Base-by-base conservation (phyloP, 2,329 filamentous ascomycete genomes). In the Fusarium papillatum region DNA sequence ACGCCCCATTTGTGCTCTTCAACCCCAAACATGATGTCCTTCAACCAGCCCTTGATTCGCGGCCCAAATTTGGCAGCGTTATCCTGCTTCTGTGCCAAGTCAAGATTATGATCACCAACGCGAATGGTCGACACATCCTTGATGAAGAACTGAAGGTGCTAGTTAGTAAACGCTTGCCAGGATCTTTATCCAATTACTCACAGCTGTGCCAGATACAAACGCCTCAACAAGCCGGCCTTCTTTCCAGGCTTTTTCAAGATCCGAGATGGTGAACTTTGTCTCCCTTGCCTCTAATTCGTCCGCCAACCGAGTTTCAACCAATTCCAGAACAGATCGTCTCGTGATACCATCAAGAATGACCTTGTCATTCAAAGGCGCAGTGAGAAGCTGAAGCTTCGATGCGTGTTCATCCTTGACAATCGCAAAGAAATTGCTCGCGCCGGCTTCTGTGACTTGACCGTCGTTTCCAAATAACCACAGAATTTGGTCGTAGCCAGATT, bases 261-360 rank as follows among this genome's bases (percentile, higher is more conserved):
- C 92, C 17, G 84, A 80, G 84, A 94, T 93, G 3, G 87, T 91
- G 81, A 91, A 92, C 46, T 88, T 87, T 64, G 88, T 85, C 86
- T 94, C 70, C 7, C 14, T 41, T 7, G 46, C 29, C 2, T 38
- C 41, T 2, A 72, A 2, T 7, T 64, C 60, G 19, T 16, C 31
- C 22, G 48, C 3, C 48, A 72, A 60, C 34, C 60, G 39, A 5
- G 14, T 10, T 29, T 86, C 82, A 2, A 88, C 90, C 19, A 93
- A 84, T 66, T 93, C 90, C 22, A 94, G 82, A 19, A 93, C 88
- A 64, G 89, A 91, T 31, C 90, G 86, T 41, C 92, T 85, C n/a
- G 92, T 94, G 2, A 94, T 89, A 70, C 93, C 93, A 68, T 93
- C 90, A 5, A 94, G 85, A 70, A 94, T 93, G 67, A 94, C 87